Conservation (phyloP, 2,329 filamentous ascomycete species). For the Emmonsiellopsis sp. region DNA sequence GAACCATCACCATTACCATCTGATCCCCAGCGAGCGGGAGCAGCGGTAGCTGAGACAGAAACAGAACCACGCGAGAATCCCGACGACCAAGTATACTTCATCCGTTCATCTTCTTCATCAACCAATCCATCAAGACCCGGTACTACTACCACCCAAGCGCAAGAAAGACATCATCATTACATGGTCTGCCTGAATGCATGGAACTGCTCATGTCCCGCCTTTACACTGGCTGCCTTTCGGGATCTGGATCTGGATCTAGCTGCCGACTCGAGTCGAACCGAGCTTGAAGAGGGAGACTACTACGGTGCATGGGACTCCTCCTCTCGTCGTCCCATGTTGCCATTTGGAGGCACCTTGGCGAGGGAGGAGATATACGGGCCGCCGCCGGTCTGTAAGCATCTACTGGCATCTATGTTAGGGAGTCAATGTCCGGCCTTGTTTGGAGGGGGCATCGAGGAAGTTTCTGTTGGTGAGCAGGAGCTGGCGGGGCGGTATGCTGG, state of each 20-base stretch:
- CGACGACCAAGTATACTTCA: conserved; percentile 46
- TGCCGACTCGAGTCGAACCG: conserved; percentile 6
- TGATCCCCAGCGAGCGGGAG: background rate
- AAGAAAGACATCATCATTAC: conserved; percentile 46
- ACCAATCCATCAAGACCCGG: conserved; percentile 17
- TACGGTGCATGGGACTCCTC: background rate
- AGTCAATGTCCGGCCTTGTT: conserved; percentile 55
- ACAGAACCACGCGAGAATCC: conserved; percentile 3
- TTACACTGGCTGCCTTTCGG: conserved; percentile 61
- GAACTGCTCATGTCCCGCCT: conserved; percentile 85
- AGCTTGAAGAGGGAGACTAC: conserved; percentile 9
- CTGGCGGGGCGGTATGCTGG: conserved; percentile 60
- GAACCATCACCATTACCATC: background rate
- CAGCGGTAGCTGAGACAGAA: background rate
- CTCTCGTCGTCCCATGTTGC: conserved; percentile 14
- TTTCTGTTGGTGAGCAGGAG: conserved; percentile 52
- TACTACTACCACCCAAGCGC: conserved; percentile 6
- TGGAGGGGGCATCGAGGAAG: conserved; percentile 47
- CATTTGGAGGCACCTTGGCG: conserved; percentile 29
- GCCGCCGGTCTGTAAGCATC: conserved; percentile 2
- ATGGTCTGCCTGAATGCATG: conserved; percentile 66
- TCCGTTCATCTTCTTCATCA: conserved; percentile 46
- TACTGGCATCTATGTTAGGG: conserved; percentile 68
- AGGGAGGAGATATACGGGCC: background rate
- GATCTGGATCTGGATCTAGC: background rate